Evolutionary conservation across 2,329 filamentous ascomycete species (phyloP).

Genomic region (Arthrinium phaeospermum): DNA sequence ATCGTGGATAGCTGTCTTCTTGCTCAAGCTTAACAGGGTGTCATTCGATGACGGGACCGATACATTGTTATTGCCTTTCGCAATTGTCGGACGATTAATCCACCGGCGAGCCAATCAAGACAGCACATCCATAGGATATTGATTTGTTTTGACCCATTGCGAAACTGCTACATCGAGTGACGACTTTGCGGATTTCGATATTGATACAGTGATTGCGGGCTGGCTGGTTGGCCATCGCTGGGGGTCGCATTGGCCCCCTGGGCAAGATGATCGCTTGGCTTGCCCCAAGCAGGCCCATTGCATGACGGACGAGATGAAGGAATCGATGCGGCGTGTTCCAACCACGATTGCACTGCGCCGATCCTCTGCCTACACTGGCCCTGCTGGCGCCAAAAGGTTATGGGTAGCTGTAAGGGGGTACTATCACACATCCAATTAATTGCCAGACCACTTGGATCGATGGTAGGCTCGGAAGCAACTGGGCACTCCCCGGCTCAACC

Average conservation of each 20-base stretch:
- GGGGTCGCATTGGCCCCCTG: background rate
- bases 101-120: background rate
- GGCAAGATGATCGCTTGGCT: constrained; percentile 1
- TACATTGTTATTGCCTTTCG: background rate
- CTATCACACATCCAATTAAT: constrained; percentile 7
- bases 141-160: background rate
- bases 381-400: background rate
- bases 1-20: background rate
- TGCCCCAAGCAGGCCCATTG: background rate
- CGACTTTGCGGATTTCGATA: background rate
- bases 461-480: background rate
- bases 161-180: background rate
- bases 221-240: background rate
- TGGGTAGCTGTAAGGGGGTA: background rate
- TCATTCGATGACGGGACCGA: background rate
- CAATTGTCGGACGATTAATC: constrained; percentile 5
- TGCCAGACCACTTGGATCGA: background rate
- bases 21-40: background rate
- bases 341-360: constrained; percentile 12
- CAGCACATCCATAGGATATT: background rate
- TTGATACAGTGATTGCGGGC: background rate
- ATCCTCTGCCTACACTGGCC: background rate
- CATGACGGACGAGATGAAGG: constrained; percentile 6
- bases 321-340: constrained; percentile 7
- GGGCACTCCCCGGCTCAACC: background rate